A percentile compares a stretch with the other conserved stretches of the same genome.
These are phyloP conservation scores for Talaromyces amestolkiae DNA, from an alignment of 2,329 filamentous ascomycete species.

Conservation along the genomic window DNA sequence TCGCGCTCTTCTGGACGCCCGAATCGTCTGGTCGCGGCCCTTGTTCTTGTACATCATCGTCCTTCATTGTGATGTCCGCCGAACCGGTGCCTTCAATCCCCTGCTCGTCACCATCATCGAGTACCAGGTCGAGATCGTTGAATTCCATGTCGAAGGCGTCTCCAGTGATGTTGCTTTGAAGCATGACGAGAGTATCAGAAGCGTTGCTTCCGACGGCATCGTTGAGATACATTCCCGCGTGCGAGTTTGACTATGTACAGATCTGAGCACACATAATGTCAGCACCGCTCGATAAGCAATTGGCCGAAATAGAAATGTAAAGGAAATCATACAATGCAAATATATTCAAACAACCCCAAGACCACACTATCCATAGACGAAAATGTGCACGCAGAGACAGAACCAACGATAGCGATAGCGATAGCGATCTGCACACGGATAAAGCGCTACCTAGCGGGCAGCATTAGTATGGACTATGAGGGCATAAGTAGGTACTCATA, in stretches of 20 bases:
- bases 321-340: background rate
- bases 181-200: background rate
- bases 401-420: background rate
- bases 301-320: background rate
- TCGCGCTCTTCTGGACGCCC: constrained; percentile 12
- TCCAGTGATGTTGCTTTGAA: constrained; percentile 2
- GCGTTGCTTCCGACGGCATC: constrained; percentile 7
- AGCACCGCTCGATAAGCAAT: background rate
- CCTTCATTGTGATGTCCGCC: constrained; percentile 2
- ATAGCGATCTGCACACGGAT: constrained; percentile 12
- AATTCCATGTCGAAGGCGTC: constrained; percentile 14
- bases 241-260: background rate
- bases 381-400: background rate
- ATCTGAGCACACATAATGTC: background rate
- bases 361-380: background rate
- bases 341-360: background rate
- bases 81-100: constrained; percentile 4
- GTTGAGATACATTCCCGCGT: constrained; percentile 12
- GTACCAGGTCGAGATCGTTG: constrained; percentile 14
- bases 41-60: constrained; percentile 9
- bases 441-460: constrained; percentile 3
- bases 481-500: background rate
- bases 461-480: background rate
- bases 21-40: constrained; percentile 3
- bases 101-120: constrained; percentile 16